phyloP scores from a whole-genome alignment of 331 rosid species.

The Malus hybrid region DNA sequence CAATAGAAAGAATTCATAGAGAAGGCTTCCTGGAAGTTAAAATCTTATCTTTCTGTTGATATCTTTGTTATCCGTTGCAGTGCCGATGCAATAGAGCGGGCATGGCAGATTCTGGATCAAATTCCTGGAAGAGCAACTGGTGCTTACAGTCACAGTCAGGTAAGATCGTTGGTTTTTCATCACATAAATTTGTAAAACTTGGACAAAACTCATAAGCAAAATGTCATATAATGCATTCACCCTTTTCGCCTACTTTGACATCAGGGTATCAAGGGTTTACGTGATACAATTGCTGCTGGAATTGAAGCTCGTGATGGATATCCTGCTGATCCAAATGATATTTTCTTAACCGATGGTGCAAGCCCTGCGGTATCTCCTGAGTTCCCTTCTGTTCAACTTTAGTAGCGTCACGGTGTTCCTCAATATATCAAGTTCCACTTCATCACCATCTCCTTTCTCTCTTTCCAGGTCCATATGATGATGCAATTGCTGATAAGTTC shows the following conservation, averaged over 20 bases:
- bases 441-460: neutral
- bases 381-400: neutral
- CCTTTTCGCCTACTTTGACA: slow-evolving; percentile 11
- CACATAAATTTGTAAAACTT: neutral
- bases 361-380: slow-evolving; percentile 63
- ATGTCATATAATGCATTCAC: slow-evolving; percentile 11
- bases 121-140: slow-evolving; percentile 98
- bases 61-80: slow-evolving; percentile 39
- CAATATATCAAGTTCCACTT: neutral
- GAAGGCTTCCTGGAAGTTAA: neutral
- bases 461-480: slow-evolving; percentile 80
- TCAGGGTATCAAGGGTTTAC: slow-evolving; percentile 86
- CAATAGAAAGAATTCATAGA: neutral
- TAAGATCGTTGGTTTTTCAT: slow-evolving; percentile 16
- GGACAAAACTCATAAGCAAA: neutral
- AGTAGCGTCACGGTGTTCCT: neutral
- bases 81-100: slow-evolving; percentile 67
- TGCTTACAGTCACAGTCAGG: slow-evolving; percentile 99
- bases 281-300: slow-evolving; percentile 87
- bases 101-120: slow-evolving; percentile 78
- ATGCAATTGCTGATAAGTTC: slow-evolving; percentile 81
- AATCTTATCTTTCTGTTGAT: slow-evolving; percentile 1
- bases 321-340: slow-evolving; percentile 69
- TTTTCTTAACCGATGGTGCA: slow-evolving; percentile 94
- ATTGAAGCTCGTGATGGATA: slow-evolving; percentile 79